A percentile compares a stretch with the other conserved stretches of the same genome.
Conservation (phyloP, 2,329 filamentous ascomycete species). For the Mycocentrospora acerina region DNA sequence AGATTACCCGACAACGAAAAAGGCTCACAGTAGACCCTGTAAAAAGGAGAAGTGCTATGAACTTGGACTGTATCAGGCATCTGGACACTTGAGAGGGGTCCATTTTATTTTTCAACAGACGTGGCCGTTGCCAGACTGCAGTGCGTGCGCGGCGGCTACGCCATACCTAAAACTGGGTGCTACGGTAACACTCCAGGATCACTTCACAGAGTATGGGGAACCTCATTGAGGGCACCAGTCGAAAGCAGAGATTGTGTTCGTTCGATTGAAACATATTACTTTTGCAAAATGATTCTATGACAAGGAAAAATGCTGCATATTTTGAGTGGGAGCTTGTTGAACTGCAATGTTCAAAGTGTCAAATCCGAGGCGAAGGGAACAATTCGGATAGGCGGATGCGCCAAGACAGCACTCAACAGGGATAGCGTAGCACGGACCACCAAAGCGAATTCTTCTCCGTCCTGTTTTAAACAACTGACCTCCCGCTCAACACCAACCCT, state of each 20-base stretch:
- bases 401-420: no score
- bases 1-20: slow-evolving; percentile 7
- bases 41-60: not conserved
- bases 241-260: not conserved
- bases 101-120: slow-evolving; percentile 17
- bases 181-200: slow-evolving; percentile 21
- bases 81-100: slow-evolving; percentile 23
- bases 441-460: no score
- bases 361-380: no score
- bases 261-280: not conserved
- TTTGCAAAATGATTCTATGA: not conserved
- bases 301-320: not conserved
- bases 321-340: not conserved
- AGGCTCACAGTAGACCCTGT: not conserved
- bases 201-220: slow-evolving; percentile 4
- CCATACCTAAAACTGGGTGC: slow-evolving; percentile 18
- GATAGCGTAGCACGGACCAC: no score
- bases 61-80: slow-evolving; percentile 18
- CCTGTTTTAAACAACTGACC: no score
- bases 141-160: slow-evolving; percentile 14
- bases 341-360: not conserved
- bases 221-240: slow-evolving; percentile 1
- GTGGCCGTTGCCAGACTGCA: slow-evolving; percentile 12
- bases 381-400: no score
- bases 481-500: no score